These are phyloP conservation scores for Clarireedia hainanense DNA, from an alignment of 2,329 filamentous ascomycete genomes.

Conservation along the genomic window DNA sequence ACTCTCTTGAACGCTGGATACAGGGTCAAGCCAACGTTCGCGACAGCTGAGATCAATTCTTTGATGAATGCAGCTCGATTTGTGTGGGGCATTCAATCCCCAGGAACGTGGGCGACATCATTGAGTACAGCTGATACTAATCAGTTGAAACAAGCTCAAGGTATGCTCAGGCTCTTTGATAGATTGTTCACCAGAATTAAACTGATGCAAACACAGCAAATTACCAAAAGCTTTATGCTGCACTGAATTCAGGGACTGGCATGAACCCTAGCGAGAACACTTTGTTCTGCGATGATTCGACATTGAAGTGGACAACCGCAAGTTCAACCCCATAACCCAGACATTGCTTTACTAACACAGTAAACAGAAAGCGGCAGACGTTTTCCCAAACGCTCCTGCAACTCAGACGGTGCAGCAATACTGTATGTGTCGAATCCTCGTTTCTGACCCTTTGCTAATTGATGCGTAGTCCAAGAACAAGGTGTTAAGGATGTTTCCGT, in stretches of 20 bases:
- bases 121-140: background rate
- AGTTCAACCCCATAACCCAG: background rate
- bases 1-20: slow-evolving; percentile 2
- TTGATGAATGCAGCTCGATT: background rate
- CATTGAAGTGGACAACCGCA: slow-evolving; percentile 3
- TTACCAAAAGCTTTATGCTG: slow-evolving; percentile 3
- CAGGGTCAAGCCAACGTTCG: background rate
- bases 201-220: background rate
- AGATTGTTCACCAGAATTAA: background rate
- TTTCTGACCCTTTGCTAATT: background rate
- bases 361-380: background rate
- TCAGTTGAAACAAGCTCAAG: slow-evolving; percentile 5
- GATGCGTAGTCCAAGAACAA: background rate
- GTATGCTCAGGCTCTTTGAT: background rate
- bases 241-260: background rate
- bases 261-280: slow-evolving; percentile 3
- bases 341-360: background rate
- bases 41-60: background rate
- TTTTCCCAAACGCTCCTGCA: background rate
- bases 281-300: slow-evolving; percentile 5
- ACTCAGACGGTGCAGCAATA: background rate
- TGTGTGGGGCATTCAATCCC: background rate
- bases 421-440: background rate
- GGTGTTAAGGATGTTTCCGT: background rate
- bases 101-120: background rate